These are phyloP conservation scores for Nemania sp. DNA, from an alignment of 2,329 filamentous ascomycete species.

Conservation along the genomic window DNA sequence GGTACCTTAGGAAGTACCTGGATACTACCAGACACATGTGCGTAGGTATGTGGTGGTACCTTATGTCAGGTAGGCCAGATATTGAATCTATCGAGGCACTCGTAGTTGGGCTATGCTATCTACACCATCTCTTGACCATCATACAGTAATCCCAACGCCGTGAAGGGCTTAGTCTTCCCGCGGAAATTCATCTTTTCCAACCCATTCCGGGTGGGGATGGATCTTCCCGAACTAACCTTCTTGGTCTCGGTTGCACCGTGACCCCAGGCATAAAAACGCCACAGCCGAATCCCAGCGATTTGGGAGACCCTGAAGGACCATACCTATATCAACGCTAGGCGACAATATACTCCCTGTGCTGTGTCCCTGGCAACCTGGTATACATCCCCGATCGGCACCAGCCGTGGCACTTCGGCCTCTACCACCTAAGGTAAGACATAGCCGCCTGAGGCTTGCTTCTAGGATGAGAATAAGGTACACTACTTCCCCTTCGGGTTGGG, in stretches of 20 bases:
- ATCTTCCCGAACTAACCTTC: conserved; percentile 13
- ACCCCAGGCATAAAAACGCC: conserved; percentile 15
- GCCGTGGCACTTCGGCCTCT: too few relatives aligned
- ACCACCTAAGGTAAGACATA: conserved; percentile 3
- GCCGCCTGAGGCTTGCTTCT: conserved; percentile 14
- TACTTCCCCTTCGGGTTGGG: conserved; percentile 5
- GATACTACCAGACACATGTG: too few relatives aligned
- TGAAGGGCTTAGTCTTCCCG: conserved; percentile 1
- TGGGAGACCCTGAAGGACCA: conserved; percentile 26
- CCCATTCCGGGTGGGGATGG: conserved; percentile 14
- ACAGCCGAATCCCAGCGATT: conserved; percentile 22
- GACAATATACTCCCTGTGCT: neutral
- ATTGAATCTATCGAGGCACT: too few relatives aligned
- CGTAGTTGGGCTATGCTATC: too few relatives aligned
- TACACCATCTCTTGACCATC: too few relatives aligned
- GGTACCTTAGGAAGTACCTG: too few relatives aligned
- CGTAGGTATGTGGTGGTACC: too few relatives aligned
- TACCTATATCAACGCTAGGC: conserved; percentile 7
- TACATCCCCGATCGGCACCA: too few relatives aligned
- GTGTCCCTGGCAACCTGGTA: neutral
- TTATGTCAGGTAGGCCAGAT: too few relatives aligned
- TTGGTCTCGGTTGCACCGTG: conserved; percentile 24
- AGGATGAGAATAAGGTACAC: neutral
- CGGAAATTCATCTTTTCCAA: conserved; percentile 6
- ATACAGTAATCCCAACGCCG: neutral